Base-by-base conservation (phyloP, 495 filamentous ascomycete species). In the Tuber borchii region DNA sequence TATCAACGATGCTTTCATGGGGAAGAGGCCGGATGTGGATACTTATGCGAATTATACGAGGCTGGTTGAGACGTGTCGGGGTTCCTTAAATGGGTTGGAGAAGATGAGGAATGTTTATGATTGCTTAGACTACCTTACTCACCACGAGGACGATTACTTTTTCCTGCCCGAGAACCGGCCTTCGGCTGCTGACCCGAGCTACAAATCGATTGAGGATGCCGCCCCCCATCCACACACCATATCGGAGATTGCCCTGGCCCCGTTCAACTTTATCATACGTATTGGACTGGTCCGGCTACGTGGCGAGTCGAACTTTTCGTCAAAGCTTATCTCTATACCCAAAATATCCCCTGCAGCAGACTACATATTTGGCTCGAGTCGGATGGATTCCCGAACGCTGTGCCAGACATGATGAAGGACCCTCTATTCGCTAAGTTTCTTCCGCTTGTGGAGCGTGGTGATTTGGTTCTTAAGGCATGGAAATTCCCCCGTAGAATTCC, bases 221-320 rank as follows among this genome's bases (percentile, higher is more conserved):
- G 76, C 83, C 9, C 79, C n/a, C 71, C 73, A 2, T 71, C 74
- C 5, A 70, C 71, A 17, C 74, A 82, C 19, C 83, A 78, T 9
- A 81, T 85, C 43, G 88, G 86, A 6, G 81, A 85, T 51, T 89
- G 88, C 77, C 81, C 86, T 61, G 88, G 88, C 26, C 86, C 88
- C n/a, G 86, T 88, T 70, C 85, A 88, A 40, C 86, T 86, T 22
- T 89, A 86, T 71, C 88, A 89, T 73, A 86, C 86, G 1, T 89
- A 89, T 85, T 89, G 88, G 88, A 88, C 87, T 22, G 88, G 88
- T 4, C 85, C 86, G 10, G 86, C 88, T 17, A 88, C 87, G 3
- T 89, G 88, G 88, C 83, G 88, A 31, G 86, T 89, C 56, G 88
- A 89, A 71, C 78, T 88, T 19, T 89, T 89, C 78, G 80, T 89